Evolutionary conservation across 192 early-diverging fungal species (phyloP).

Genomic region (Blastocladiella britannica): DNA sequence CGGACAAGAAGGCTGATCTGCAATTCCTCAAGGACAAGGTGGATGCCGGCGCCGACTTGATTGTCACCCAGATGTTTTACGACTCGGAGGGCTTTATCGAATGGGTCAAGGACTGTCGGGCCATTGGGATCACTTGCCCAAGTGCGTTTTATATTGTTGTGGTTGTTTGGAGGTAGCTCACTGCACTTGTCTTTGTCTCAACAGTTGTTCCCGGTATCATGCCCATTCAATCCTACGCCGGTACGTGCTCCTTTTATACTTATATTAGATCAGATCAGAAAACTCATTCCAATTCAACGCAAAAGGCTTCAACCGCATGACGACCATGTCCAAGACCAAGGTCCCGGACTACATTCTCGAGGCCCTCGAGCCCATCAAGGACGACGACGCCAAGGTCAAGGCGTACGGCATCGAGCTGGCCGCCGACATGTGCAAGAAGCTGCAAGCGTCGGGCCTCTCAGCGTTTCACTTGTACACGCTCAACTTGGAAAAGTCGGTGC

Average conservation of each 20-base stretch:
- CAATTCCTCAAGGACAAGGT: constrained; percentile 63
- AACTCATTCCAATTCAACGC: too few species aligned
- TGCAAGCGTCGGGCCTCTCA: constrained; percentile 20
- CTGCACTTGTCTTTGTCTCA: too few species aligned
- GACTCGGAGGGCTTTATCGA: constrained; percentile 54
- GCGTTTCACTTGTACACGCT: constrained; percentile 89
- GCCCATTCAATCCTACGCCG: constrained; percentile 80
- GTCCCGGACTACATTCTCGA: constrained; percentile 56
- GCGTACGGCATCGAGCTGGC: constrained; percentile 73
- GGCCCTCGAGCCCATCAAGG: constrained; percentile 72
- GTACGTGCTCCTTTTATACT: too few species aligned
- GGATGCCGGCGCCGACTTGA: constrained; percentile 79
- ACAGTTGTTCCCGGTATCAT: constrained; percentile 87
- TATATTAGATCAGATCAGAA: too few species aligned
- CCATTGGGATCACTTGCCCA: constrained; percentile 46
- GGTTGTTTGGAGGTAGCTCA: too few species aligned
- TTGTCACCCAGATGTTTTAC: constrained; percentile 90
- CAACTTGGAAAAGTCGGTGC: constrained; percentile 69
- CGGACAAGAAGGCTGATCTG: constrained; percentile 34
- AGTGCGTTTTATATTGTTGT: too few species aligned
- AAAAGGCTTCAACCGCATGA: constrained; percentile 78
- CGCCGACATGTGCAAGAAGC: constrained; percentile 46
- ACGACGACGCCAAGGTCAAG: constrained; percentile 89
- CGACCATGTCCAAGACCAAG: constrained; percentile 55
- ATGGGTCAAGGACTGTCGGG: constrained; percentile 57